phyloP scores from a whole-genome alignment of 495 filamentous ascomycete species.

The Friedmanniomyces simplex region DNA sequence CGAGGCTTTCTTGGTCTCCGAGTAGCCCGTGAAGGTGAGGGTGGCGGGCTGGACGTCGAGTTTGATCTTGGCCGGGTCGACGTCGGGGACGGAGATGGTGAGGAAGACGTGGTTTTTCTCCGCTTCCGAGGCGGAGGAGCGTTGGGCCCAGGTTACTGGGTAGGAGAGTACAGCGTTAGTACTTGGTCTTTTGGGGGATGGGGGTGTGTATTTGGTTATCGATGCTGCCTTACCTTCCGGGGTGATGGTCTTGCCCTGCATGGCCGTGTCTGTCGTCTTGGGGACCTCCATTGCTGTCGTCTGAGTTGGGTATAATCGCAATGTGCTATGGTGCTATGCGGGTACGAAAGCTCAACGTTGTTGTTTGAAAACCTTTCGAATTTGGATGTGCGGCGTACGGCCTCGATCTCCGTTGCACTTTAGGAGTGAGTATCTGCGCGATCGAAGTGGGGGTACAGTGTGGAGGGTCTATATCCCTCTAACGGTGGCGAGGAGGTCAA shows the following conservation, averaged over 20 bases:
- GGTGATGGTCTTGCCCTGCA: constrained; percentile 21
- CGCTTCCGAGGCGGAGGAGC: constrained; percentile 67
- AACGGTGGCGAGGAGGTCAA: no score
- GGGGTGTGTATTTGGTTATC: not conserved
- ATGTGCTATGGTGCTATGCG: not conserved
- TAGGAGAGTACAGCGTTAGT: not conserved
- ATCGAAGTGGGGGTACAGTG: no score
- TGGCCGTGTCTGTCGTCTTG: constrained; percentile 5
- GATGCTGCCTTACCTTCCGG: constrained; percentile 30
- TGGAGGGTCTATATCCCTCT: no score
- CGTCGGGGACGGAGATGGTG: constrained; percentile 76
- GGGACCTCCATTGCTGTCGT: constrained; percentile 12
- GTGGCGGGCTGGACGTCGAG: constrained; percentile 67
- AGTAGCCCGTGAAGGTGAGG: constrained; percentile 71
- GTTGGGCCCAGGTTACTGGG: constrained; percentile 93
- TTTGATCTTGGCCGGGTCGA: constrained; percentile 55
- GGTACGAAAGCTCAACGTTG: not conserved
- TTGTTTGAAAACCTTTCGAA: not conserved
- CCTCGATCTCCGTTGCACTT: not conserved
- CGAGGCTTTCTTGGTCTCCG: constrained; percentile 65
- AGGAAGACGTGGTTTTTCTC: constrained; percentile 89
- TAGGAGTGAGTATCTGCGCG: no score
- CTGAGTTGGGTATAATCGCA: not conserved
- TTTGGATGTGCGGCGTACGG: not conserved
- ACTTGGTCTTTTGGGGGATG: not conserved